phyloP scores from a whole-genome alignment of 2,329 filamentous ascomycete species.

The Fusarium compactum region DNA sequence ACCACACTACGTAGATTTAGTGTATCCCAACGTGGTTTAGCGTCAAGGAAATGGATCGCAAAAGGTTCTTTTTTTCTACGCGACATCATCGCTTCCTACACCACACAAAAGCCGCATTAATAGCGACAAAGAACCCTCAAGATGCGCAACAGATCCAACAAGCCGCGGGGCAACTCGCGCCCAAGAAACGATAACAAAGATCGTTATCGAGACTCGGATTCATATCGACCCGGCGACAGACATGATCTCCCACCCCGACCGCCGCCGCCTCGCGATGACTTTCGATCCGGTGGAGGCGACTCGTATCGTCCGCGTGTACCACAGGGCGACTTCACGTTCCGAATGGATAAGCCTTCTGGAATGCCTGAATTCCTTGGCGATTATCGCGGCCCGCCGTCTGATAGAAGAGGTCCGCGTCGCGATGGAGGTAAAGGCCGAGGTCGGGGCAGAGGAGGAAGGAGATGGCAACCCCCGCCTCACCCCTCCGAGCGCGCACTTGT shows the following conservation, averaged over 20 bases:
- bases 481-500: conserved; percentile 65
- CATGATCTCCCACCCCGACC: conserved; percentile 34
- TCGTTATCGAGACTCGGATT: conserved; percentile 46
- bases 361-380: conserved; percentile 53
- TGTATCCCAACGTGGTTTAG: conserved; percentile 3
- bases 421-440: conserved; percentile 45
- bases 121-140: background rate
- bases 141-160: conserved; percentile 1
- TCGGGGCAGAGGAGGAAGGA: conserved; percentile 46
- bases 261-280: conserved; percentile 39
- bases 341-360: conserved; percentile 64
- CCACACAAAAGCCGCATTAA: conserved; percentile 6
- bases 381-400: conserved; percentile 32
- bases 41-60: conserved; percentile 21
- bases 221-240: conserved; percentile 48
- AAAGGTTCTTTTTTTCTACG: conserved; percentile 35
- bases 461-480: conserved; percentile 55
- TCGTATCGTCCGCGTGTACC: conserved; percentile 52
- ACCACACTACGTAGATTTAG: background rate
- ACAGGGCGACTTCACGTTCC: conserved; percentile 68
- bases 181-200: conserved; percentile 33
- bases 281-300: conserved; percentile 34
- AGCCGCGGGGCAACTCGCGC: conserved; percentile 32
- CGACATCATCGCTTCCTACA: conserved; percentile 32
- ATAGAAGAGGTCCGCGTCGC: conserved; percentile 40